These are phyloP conservation scores for Candida bentonensis DNA, from an alignment of 805 yeast genomes.

Conservation along the genomic window DNA sequence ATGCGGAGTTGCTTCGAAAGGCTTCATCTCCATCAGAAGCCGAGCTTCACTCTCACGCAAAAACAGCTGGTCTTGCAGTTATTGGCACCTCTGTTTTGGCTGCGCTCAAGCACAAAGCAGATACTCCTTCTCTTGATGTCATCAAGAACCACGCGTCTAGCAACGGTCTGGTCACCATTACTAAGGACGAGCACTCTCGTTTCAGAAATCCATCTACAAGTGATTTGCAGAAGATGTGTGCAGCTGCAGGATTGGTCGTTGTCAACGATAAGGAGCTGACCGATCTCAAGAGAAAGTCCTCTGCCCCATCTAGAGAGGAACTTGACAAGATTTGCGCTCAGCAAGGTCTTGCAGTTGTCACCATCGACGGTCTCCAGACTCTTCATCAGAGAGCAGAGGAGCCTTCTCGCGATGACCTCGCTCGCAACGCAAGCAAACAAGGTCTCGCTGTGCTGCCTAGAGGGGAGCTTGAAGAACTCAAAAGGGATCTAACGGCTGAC, in stretches of 20 bases:
- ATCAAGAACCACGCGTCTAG: slow-evolving; percentile 1
- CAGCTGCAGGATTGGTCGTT: background rate
- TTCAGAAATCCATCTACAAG: slow-evolving; percentile 2
- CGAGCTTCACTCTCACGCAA: slow-evolving; percentile 2
- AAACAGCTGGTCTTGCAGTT: slow-evolving; percentile 2
- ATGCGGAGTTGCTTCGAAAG: slow-evolving; percentile 11
- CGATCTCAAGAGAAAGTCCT: background rate
- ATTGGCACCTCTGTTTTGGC: background rate
- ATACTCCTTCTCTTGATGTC: slow-evolving; percentile 3
- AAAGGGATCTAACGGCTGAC: slow-evolving; percentile 8
- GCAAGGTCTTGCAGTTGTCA: background rate
- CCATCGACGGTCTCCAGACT: background rate
- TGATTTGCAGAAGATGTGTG: background rate
- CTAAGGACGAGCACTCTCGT: background rate
- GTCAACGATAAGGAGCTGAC: slow-evolving; percentile 3
- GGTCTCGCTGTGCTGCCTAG: slow-evolving; percentile 21
- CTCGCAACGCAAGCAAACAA: slow-evolving; percentile 20
- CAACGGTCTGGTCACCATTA: background rate
- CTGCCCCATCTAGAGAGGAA: background rate
- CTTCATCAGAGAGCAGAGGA: slow-evolving; percentile 6
- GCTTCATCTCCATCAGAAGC: slow-evolving; percentile 5
- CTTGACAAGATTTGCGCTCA: background rate
- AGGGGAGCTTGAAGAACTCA: slow-evolving; percentile 7
- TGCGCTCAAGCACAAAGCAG: slow-evolving; percentile 1
- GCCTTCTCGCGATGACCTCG: slow-evolving; percentile 14